Percentiles rank a stretch among this genome's conserved stretches.
These are phyloP conservation scores for Goniomonas avonlea DNA, from an alignment of 78 protist species.

Conservation along the genomic window DNA sequence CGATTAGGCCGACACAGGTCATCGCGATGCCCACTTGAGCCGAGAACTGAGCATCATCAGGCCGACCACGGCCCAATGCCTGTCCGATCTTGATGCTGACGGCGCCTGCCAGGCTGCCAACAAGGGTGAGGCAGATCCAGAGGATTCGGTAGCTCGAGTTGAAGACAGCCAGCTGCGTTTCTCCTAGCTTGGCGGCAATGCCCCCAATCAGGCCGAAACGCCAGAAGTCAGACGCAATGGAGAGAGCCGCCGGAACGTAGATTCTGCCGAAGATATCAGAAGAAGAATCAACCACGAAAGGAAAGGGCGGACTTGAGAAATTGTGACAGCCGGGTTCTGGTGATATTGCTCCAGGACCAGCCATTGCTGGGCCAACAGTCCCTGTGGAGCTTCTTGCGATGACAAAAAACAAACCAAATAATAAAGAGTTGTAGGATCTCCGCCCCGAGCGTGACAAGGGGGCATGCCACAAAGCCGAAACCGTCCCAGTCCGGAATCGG, in stretches of 20 bases:
- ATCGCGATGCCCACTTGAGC: background rate
- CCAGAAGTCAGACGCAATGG: conserved; percentile 25
- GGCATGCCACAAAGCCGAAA: conserved; percentile 24
- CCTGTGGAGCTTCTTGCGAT: background rate
- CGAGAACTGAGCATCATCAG: background rate
- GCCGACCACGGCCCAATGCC: background rate
- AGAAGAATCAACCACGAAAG: no score
- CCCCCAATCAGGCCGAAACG: background rate
- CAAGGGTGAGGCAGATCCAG: background rate
- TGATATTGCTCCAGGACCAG: background rate
- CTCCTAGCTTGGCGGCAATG: background rate
- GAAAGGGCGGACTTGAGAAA: no score
- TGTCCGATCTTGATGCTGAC: background rate
- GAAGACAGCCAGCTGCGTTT: conserved; percentile 7
- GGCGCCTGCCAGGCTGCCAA: background rate
- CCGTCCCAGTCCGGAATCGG: background rate
- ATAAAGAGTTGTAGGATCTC: background rate
- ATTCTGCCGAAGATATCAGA: no score
- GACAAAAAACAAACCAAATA: background rate
- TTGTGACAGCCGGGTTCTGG: background rate
- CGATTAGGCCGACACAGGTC: background rate
- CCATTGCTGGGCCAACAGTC: background rate
- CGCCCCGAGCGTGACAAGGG: background rate
- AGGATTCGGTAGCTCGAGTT: conserved; percentile 11
- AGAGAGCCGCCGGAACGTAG: conserved; percentile 4